These are phyloP conservation scores for Streptanthus diversifolius DNA, from an alignment of 345 rosid genomes.

Conservation along the genomic window DNA sequence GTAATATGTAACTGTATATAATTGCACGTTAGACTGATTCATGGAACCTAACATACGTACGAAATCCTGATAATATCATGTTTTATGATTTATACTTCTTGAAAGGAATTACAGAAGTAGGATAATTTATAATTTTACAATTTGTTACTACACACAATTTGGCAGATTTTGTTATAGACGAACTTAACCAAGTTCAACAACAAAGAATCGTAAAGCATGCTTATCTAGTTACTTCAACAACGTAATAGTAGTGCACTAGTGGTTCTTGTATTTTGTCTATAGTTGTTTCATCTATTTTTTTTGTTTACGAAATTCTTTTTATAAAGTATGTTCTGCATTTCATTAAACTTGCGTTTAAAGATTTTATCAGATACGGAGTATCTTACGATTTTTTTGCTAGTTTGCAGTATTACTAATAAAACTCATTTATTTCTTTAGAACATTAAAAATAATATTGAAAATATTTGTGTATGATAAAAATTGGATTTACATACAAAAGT, in stretches of 20 bases:
- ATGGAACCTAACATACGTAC: background rate
- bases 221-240: too few species aligned
- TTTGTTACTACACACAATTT: too few species aligned
- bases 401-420: background rate
- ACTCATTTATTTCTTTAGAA: background rate
- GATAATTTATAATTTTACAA: background rate
- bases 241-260: too few species aligned
- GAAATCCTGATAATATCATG: background rate
- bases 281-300: too few species aligned
- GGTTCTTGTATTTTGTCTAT: too few species aligned
- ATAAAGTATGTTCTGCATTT: too few species aligned
- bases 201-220: too few species aligned
- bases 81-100: background rate
- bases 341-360: too few species aligned
- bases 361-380: too few species aligned
- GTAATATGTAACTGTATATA: background rate
- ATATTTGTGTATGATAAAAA: background rate
- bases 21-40: background rate
- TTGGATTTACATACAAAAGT: background rate
- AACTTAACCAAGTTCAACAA: too few species aligned
- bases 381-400: background rate
- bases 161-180: too few species aligned
- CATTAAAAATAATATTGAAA: background rate
- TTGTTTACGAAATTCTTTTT: too few species aligned
- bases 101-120: background rate